Evolutionary conservation across 1,139 yeast genomes (phyloP).

Genomic region (Nakaseomyces sp.): DNA sequence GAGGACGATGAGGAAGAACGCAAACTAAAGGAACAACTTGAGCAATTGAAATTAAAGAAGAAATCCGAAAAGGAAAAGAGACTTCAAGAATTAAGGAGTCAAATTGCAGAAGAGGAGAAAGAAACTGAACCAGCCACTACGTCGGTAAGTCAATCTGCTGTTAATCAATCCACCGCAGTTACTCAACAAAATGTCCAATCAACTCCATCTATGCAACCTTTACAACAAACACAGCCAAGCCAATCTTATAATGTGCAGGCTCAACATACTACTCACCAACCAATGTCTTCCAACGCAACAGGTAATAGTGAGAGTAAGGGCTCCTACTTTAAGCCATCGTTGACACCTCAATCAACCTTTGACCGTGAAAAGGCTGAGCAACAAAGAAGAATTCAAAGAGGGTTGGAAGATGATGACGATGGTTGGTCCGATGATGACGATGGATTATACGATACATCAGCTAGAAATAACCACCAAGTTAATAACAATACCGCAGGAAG

Average conservation of each 20-base stretch:
- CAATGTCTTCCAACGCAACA: neutral
- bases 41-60: constrained; percentile 50
- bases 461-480: constrained; percentile 14
- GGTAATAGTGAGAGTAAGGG: constrained; percentile 1
- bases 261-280: constrained; percentile 3
- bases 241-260: neutral
- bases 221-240: neutral
- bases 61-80: constrained; percentile 34
- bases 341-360: constrained; percentile 29
- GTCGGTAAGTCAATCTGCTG: constrained; percentile 2
- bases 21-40: constrained; percentile 30
- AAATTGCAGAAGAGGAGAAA: constrained; percentile 37
- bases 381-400: constrained; percentile 60
- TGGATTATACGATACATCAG: constrained; percentile 32
- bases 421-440: constrained; percentile 52
- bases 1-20: constrained; percentile 35
- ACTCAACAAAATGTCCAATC: constrained; percentile 4
- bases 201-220: constrained; percentile 1
- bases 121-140: constrained; percentile 20
- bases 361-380: constrained; percentile 52
- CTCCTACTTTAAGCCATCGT: constrained; percentile 45
- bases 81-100: constrained; percentile 29
- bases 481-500: constrained; percentile 13
- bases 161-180: constrained; percentile 20
- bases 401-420: constrained; percentile 38